Evolutionary conservation across 306 rosid species (phyloP), one percentile per base, ranked within the genome.

Genomic region (Arachis stenosperma): DNA sequence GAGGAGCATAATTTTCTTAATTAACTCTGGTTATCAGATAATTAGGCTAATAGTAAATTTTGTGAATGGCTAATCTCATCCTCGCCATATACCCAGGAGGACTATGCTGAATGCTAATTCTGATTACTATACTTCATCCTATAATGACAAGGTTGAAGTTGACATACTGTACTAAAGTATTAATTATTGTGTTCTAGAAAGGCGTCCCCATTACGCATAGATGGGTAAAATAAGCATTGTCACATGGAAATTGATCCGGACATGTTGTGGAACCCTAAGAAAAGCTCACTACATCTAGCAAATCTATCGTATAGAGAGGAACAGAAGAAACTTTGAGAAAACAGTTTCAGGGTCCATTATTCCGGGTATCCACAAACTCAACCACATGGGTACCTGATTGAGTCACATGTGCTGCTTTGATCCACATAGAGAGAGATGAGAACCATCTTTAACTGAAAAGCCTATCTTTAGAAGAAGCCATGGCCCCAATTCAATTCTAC

Each of bases 271-370:
- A 70, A 57, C 81, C 51, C 65, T 37, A 33, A 58, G 43, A 50
- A 27, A 59, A 60, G 13, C 57, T 52, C 66, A 54, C 70, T 7
- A 70, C 63, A 40, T 58, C 50, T 61, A 61, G 67, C 64, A 46
- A 56, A 75, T 70, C 54, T 43, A 44, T 53, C 60, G 29, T 58
- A 10, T 6, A 51, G 3, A 22, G 17, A 73, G 27, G 14, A 37
- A 70, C 61, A 9, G 12, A 7, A 66, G 83, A 75, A 66, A 75
- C 65, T 72, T 66, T 42, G 71, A 70, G 71, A 27, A 65, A 83
- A 67, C 76, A 66, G 58, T 46, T 75, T 56, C 63, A 71, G 81
- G 83, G 86, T 65, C 79, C 86, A 75, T 83, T 78, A 71, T 71
- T 75, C 48, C 67, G 68, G 74, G 75, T 73, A 66, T 79, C 78